These are phyloP conservation scores for Schizosaccharomyces osmophilus DNA, from an alignment of 805 yeast genomes.

Conservation along the genomic window DNA sequence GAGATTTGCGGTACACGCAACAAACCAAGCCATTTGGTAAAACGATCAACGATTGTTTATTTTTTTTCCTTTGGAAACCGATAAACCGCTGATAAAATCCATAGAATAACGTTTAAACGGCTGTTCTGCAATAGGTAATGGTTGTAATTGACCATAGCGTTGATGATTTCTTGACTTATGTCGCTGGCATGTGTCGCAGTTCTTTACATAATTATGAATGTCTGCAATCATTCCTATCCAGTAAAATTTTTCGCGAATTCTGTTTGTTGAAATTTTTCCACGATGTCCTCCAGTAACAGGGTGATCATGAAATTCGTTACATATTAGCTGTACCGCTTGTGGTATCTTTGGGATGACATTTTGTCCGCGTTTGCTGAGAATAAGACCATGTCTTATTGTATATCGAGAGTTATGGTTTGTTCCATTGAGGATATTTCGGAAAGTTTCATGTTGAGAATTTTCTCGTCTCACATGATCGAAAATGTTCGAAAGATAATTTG, in stretches of 20 bases:
- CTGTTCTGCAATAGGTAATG: too few species aligned
- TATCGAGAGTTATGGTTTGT: too few species aligned
- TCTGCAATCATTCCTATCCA: background rate
- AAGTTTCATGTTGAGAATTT: too few species aligned
- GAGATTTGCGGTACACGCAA: slow-evolving; percentile 2
- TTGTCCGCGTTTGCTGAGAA: too few species aligned
- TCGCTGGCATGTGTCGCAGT: background rate
- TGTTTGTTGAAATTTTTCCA: background rate
- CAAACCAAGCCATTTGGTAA: slow-evolving; percentile 9
- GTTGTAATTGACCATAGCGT: slow-evolving; percentile 4
- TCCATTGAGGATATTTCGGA: too few species aligned
- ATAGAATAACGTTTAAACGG: slow-evolving; percentile 6
- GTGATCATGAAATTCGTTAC: background rate
- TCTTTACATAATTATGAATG: background rate
- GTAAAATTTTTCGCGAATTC: background rate
- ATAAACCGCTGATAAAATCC: slow-evolving; percentile 8
- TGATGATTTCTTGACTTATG: background rate
- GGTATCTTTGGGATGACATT: too few species aligned
- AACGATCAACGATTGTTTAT: slow-evolving; percentile 8
- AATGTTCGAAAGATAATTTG: too few species aligned
- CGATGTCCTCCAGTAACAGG: background rate
- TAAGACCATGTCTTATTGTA: too few species aligned
- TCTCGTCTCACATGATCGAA: too few species aligned
- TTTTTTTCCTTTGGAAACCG: slow-evolving; percentile 5
- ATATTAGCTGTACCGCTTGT: too few species aligned